Conservation (phyloP, 1,284 basidiomycete genomes). For the Neolentinus lepideus region DNA sequence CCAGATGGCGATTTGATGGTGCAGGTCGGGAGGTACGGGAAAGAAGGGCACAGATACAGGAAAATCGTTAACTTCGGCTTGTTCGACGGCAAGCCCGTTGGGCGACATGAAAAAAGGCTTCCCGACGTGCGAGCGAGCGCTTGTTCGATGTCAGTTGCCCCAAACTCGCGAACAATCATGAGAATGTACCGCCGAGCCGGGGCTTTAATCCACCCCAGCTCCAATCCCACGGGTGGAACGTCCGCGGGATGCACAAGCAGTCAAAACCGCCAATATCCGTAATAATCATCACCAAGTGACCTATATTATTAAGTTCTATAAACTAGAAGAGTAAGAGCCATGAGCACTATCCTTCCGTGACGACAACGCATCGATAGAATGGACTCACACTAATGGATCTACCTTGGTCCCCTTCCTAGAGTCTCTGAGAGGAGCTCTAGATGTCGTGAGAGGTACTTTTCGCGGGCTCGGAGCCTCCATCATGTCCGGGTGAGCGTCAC, state of each 20-base stretch:
- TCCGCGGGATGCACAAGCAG: too few species aligned
- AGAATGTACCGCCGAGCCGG: not conserved
- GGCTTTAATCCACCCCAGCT: too few species aligned
- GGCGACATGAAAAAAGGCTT: too few species aligned
- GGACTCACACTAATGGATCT: not conserved
- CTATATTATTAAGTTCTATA: not conserved
- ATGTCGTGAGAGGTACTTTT: not conserved
- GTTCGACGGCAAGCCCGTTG: too few species aligned
- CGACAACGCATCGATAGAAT: not conserved
- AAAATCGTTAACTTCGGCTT: too few species aligned
- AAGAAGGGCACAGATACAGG: too few species aligned
- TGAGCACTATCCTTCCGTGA: not conserved
- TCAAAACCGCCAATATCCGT: not conserved
- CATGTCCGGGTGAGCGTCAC: not conserved
- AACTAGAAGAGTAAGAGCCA: not conserved
- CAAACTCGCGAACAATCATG: not conserved
- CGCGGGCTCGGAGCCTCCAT: not conserved
- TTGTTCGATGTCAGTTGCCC: too few species aligned
- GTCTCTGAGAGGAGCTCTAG: not conserved
- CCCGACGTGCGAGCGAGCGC: too few species aligned
- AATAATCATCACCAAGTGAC: not conserved
- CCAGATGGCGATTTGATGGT: too few species aligned
- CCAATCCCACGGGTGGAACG: too few species aligned
- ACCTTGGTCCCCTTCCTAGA: not conserved
- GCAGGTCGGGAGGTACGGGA: too few species aligned